Evolutionary conservation across 345 rosid genomes (phyloP), one percentile per base, ranked within the genome.

Genomic region (Cochlearia excelsa): DNA sequence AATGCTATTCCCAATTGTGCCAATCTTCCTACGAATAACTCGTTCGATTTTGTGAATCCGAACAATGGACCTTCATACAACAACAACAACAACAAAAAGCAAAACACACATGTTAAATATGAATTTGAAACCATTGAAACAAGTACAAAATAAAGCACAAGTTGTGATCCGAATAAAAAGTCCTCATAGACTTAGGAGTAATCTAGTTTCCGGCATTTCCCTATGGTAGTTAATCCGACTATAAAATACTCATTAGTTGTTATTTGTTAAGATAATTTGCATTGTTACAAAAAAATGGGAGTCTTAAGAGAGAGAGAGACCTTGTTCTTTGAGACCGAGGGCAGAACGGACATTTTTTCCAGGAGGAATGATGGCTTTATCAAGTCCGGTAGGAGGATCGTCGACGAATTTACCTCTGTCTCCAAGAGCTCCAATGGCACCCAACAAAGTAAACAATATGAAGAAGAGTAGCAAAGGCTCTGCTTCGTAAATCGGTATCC

Each of bases 381-480:
- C 90, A 1, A 92, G 39, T 26, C 98, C 98, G 1, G 95, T 58
- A 1, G 90, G 63, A 4, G 84, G 75, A 38, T 92, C 96, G 43
- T 92, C 98, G 5, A 92, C 90, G 51, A 92, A 92, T 51, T 68
- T 40, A 6, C 98, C 98, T 46, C 96, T 80, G 80, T 92, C 98
- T 27, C 96, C 98, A 8, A 88, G 71, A 45, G 93, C 98, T 66
- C 98, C 98, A 37, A 92, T 92, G 68, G 98, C 96, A 61, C 98
- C 98, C 8, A 92, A 86, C 52, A 92, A 55, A 31, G 98, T 92
- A 78, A 92, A 88, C 31, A 92, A 78, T 48, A 92, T 88, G 80
- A 92, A 92, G 90, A 92, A 92, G 7, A 92, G 83, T 49, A 92
- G 93, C 63, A 92, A 85, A 7, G 98, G 98, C 64, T 92, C 98